Evolutionary conservation across 768 basidiomycete genomes (phyloP), one percentile per base, ranked within the genome.

Genomic region (Amanita thiersii): DNA sequence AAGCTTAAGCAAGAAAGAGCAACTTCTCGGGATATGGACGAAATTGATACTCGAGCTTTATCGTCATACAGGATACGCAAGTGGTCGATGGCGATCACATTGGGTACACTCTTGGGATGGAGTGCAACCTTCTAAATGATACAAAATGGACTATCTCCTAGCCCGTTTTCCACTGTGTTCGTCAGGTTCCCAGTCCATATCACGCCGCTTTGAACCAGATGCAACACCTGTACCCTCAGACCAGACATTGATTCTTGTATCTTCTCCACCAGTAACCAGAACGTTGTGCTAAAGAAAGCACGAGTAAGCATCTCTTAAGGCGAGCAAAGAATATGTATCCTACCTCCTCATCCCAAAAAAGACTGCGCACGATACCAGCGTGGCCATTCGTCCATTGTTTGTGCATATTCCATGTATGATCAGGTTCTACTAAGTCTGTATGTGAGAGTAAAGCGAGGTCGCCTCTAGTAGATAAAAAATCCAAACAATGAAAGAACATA

Each of bases 331-430:
- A 1, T 15, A 15, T 11, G 12, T 3, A 18, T 37, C 11, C 3
- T 10, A 77, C 79, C 44, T 66, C 51, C 52, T 77, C 69, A 47
- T 82, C 80, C 68, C 70, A 78, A 17, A 70, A 46, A 5, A 77
- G 51, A 9, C 73, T 70, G 17, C 80, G 68, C 2, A 83, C 73
- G 14, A 82, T 51, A 3, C 77, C 79, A 4, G 57, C 52, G 51
- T 83, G 80, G 5, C 73, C 74, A 8, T 63, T 62, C 10, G 71
- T 62, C 77, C 77, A 81, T 2, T 69, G 52, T 37, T 68, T 71
- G 30, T 68, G 64, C 15, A 81, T 53, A 31, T 54, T 58, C 78
- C 78, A 81, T 0, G 69, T 62, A 4, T 66, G 55, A 14, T 51
- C 56, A 1, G 63, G 50, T 23, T 56, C 56, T 8, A 64, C 57